phyloP scores from a whole-genome alignment of 805 yeast genomes.

The Teunomyces stri region DNA sequence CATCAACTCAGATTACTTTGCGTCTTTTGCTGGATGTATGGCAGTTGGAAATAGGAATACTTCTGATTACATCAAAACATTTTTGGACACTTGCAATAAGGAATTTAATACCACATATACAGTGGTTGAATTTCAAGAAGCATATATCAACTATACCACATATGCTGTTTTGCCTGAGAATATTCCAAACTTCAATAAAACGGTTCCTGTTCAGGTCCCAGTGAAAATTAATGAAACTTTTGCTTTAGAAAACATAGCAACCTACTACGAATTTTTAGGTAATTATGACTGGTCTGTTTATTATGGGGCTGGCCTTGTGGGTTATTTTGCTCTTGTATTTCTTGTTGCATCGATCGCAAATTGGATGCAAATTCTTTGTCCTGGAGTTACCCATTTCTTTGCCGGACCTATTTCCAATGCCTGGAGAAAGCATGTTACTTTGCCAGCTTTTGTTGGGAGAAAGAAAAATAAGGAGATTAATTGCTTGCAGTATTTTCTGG shows the following conservation, averaged over 20 bases:
- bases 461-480: constrained; percentile 1
- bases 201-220: constrained; percentile 13
- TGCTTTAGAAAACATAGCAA: constrained; percentile 8
- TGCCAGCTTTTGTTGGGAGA: constrained; percentile 14
- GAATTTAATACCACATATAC: constrained; percentile 15
- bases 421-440: constrained; percentile 16
- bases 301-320: constrained; percentile 15
- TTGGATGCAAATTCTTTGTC: constrained; percentile 23
- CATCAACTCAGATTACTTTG: constrained; percentile 22
- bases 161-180: neutral
- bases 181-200: neutral
- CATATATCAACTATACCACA: neutral
- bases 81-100: neutral
- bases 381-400: constrained; percentile 13
- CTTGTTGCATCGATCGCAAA: constrained; percentile 28
- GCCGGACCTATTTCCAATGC: constrained; percentile 16
- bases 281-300: constrained; percentile 22
- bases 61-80: neutral
- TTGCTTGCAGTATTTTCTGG: constrained; percentile 13
- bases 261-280: constrained; percentile 17
- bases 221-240: constrained; percentile 16
- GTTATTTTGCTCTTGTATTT: constrained; percentile 35
- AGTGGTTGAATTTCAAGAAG: constrained; percentile 11
- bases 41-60: neutral
- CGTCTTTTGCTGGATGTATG: constrained; percentile 32